Evolutionary conservation across 1,139 yeast genomes (phyloP).

Genomic region (Entelexis sorbosivorans): DNA sequence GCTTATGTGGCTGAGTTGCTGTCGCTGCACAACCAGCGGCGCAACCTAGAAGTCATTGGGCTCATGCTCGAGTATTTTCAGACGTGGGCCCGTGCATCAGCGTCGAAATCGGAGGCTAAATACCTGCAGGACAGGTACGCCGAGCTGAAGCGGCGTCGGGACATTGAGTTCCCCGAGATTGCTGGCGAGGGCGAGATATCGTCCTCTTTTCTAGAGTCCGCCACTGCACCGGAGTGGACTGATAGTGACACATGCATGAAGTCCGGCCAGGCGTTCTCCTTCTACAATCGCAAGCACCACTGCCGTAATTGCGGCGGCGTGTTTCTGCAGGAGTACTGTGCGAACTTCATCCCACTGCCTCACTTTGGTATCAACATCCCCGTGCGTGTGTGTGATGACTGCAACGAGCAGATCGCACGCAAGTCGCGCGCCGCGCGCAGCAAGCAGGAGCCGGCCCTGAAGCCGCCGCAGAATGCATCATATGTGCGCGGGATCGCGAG

Average conservation of each 20-base stretch:
- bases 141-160: constrained; percentile 41
- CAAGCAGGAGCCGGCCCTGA: background rate
- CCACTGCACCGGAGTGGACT: constrained; percentile 96
- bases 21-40: constrained; percentile 26
- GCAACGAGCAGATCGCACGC: constrained; percentile 45
- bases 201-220: constrained; percentile 63
- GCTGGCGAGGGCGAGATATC: constrained; percentile 30
- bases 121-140: constrained; percentile 56
- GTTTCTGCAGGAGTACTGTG: constrained; percentile 73
- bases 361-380: constrained; percentile 78
- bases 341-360: constrained; percentile 58
- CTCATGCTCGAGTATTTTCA: constrained; percentile 56
- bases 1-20: constrained; percentile 33
- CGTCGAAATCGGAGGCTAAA: constrained; percentile 53
- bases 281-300: constrained; percentile 86
- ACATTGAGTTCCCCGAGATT: constrained; percentile 53
- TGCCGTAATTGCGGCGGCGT: constrained; percentile 97
- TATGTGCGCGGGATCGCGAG: constrained; percentile 8
- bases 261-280: constrained; percentile 68
- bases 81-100: constrained; percentile 67
- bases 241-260: constrained; percentile 95
- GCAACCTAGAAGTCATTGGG: constrained; percentile 46
- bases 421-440: constrained; percentile 6
- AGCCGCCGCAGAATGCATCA: background rate
- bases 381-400: constrained; percentile 89